Evolutionary conservation across 1,284 basidiomycete genomes (phyloP), one percentile per base, ranked within the genome.

Genomic region (Apiotrichum mycotoxinovorans): DNA sequence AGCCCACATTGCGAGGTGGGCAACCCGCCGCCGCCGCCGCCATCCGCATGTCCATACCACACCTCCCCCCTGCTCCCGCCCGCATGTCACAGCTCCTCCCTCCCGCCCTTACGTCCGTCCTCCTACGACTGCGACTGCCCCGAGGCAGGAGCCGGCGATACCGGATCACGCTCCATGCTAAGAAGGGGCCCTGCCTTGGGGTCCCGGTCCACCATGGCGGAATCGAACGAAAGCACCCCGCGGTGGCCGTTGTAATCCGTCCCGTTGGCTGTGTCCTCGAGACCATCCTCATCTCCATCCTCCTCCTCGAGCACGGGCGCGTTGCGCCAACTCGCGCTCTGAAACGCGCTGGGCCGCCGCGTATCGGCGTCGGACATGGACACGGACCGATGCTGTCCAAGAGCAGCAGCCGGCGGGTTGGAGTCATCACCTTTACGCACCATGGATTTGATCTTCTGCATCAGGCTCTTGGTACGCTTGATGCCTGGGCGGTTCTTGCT

Each of bases 371-470:
- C 45, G 33, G 61, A 63, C 57, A 67, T 62, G 18, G 66, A 66
- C 49, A 57, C 49, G 22, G 64, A 65, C 45, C 61, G 51, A 23
- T 37, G 15, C 8, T 30, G 53, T 22, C 54, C 30, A 30, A 12
- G 12, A 12, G 30, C 30, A 49, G 20, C 35, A 25, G 25, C 45
- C 20, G 52, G 15, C 52, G 50, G 54, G 46, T 45, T 48, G 40
- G 27, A 40, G 26, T 58, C 56, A 2, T 54, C 44, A 23, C 55
- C 54, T 45, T 53, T 65, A 74, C 75, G 68, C 68, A 78, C 76
- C 77, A 79, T 78, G 54, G 70, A 70, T 67, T 74, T 74, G 59
- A 79, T 66, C 57, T 74, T 76, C 65, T 79, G 76, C 72, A 79
- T 77, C 68, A 79, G 66, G 60, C 74, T 76, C 61, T 77, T 77